A percentile compares a stretch with the other conserved stretches of the same genome.
Conservation (phyloP, 768 basidiomycete genomes). For the Mycena rosella region DNA sequence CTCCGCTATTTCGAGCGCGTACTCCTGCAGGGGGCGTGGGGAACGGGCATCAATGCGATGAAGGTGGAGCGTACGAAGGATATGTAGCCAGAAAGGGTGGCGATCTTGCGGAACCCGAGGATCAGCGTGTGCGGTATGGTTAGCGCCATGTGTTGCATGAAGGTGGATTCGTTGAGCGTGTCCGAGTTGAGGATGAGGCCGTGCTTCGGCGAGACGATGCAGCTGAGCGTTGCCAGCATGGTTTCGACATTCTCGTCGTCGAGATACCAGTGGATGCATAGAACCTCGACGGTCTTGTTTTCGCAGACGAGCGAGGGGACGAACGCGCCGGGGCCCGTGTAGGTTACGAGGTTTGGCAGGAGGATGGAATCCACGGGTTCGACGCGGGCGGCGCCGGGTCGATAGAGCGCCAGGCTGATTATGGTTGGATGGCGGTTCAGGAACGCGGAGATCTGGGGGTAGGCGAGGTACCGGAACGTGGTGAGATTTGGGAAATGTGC, state of each 20-base stretch:
- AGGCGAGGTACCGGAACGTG: not conserved
- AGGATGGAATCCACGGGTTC: not conserved
- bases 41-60: too few species aligned
- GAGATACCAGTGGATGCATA: not conserved
- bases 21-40: too few species aligned
- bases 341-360: not conserved
- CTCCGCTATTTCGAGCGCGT: too few species aligned
- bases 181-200: too few species aligned
- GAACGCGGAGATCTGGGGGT: not conserved
- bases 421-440: constrained; percentile 4
- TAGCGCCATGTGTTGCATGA: too few species aligned
- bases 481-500: not conserved
- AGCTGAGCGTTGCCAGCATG: too few species aligned
- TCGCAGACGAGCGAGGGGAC: not conserved
- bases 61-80: too few species aligned
- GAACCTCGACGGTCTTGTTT: not conserved
- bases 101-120: too few species aligned
- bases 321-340: not conserved
- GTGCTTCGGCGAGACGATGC: too few species aligned
- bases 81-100: too few species aligned
- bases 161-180: too few species aligned
- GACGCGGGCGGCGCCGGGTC: not conserved
- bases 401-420: not conserved
- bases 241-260: not conserved
- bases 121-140: too few species aligned